Evolutionary conservation across 1,139 yeast species (phyloP).

Genomic region (Candida freyschussii): DNA sequence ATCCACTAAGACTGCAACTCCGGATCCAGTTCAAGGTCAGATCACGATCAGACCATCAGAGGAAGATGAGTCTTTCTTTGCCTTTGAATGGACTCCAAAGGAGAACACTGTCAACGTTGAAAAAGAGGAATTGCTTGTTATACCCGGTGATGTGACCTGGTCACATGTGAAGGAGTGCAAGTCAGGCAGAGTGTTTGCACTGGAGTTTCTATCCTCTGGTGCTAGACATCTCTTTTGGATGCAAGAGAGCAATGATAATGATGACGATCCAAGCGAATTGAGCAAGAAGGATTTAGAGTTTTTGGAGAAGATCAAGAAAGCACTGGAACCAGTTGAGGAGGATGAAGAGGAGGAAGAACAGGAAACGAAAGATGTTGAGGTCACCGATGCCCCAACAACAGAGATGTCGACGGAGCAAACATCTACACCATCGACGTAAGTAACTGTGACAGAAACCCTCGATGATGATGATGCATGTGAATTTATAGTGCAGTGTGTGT

Average conservation of each 20-base stretch:
- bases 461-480: conserved; percentile 2
- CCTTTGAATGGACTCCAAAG: conserved; percentile 58
- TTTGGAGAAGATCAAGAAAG: conserved; percentile 46
- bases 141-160: conserved; percentile 93
- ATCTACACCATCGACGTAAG: conserved; percentile 13
- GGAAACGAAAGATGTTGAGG: conserved; percentile 18
- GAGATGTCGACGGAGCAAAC: conserved; percentile 5
- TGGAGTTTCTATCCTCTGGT: conserved; percentile 78
- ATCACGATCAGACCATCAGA: conserved; percentile 55
- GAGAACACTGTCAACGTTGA: conserved; percentile 38
- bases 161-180: conserved; percentile 66
- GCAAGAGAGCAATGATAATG: conserved; percentile 72
- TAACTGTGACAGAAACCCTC: conserved; percentile 7
- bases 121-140: conserved; percentile 67
- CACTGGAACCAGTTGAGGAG: conserved; percentile 45
- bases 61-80: conserved; percentile 44
- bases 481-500: conserved; percentile 1
- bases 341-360: conserved; percentile 28
- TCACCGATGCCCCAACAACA: conserved; percentile 10
- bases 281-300: conserved; percentile 59
- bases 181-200: conserved; percentile 81
- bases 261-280: conserved; percentile 46
- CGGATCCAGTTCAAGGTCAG: conserved; percentile 72
- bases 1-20: conserved; percentile 65
- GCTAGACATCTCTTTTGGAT: conserved; percentile 87